These are phyloP conservation scores for Diaporthe sp. DNA, from an alignment of 2,329 filamentous ascomycete genomes.

Conservation along the genomic window DNA sequence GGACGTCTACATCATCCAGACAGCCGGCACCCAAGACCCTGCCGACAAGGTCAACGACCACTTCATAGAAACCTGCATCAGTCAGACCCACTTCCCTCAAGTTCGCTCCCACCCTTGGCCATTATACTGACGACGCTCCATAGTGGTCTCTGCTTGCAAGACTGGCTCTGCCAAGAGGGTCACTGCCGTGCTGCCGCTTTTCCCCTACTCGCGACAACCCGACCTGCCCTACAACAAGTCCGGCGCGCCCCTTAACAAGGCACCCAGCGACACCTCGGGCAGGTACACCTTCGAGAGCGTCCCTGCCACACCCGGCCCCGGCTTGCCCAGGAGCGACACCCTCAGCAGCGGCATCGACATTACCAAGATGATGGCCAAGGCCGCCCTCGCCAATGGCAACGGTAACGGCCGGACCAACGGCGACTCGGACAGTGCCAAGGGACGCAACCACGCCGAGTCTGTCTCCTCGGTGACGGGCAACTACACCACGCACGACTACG, in stretches of 20 bases:
- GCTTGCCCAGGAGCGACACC: slow-evolving; percentile 74
- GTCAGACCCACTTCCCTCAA: slow-evolving; percentile 70
- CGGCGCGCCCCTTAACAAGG: slow-evolving; percentile 86
- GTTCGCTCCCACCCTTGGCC: background rate
- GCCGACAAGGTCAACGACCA: slow-evolving; percentile 91
- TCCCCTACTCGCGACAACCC: slow-evolving; percentile 96
- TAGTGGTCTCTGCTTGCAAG: slow-evolving; percentile 97
- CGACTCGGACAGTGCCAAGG: slow-evolving; percentile 53
- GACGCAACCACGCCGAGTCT: slow-evolving; percentile 54
- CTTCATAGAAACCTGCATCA: slow-evolving; percentile 96
- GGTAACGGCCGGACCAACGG: slow-evolving; percentile 51
- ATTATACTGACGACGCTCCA: slow-evolving; percentile 55
- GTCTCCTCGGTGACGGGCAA: slow-evolving; percentile 57
- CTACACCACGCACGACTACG: slow-evolving; percentile 75
- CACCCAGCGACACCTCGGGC: slow-evolving; percentile 58
- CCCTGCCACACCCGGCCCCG: slow-evolving; percentile 85
- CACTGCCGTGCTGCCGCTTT: slow-evolving; percentile 93
- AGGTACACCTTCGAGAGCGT: slow-evolving; percentile 93
- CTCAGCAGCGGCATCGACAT: slow-evolving; percentile 79
- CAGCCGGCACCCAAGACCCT: slow-evolving; percentile 69
- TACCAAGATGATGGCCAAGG: slow-evolving; percentile 79
- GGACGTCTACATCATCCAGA: slow-evolving; percentile 99
- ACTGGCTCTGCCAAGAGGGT: slow-evolving; percentile 91
- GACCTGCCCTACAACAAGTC: slow-evolving; percentile 97
- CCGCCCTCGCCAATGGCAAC: slow-evolving; percentile 67